Evolutionary conservation across 2,329 filamentous ascomycete species (phyloP).

Genomic region (Lasiodiplodia theobromae): DNA sequence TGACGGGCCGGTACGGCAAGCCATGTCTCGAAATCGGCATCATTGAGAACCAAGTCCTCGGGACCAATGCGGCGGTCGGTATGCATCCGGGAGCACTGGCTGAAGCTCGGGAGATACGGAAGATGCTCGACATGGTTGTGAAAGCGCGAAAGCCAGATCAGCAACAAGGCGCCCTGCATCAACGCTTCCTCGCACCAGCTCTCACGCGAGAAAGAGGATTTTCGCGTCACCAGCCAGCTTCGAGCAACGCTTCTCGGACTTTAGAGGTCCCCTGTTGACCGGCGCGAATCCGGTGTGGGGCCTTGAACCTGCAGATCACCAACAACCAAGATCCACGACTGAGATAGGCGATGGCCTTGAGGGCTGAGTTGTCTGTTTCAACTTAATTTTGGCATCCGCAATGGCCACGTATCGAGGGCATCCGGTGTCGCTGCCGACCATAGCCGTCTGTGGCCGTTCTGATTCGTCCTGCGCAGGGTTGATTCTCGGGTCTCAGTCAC

Average conservation of each 20-base stretch:
- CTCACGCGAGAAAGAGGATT: not conserved
- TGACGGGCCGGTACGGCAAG: not conserved
- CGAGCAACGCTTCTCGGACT: not conserved
- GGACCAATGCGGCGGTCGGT: not conserved
- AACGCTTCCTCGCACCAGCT: not conserved
- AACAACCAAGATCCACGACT: constrained; percentile 10
- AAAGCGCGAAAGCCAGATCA: not conserved
- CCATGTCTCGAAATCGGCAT: not conserved
- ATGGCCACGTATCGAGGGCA: not conserved
- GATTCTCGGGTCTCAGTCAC: not conserved
- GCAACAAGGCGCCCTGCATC: not conserved
- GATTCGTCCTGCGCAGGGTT: not conserved
- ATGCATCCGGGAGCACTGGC: not conserved
- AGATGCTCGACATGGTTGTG: not conserved
- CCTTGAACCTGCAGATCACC: not conserved
- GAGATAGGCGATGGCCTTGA: not conserved
- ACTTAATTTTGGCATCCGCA: not conserved
- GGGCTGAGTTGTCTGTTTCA: not conserved
- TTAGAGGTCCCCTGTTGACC: not conserved
- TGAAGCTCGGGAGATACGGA: not conserved
- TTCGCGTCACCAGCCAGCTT: not conserved
- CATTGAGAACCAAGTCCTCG: not conserved
- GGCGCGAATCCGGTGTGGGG: constrained; percentile 8
- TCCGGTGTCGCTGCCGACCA: not conserved
- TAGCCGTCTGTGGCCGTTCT: not conserved